phyloP scores from a whole-genome alignment of 106 monocot genomes.

The Apostasia shenzhenica region DNA sequence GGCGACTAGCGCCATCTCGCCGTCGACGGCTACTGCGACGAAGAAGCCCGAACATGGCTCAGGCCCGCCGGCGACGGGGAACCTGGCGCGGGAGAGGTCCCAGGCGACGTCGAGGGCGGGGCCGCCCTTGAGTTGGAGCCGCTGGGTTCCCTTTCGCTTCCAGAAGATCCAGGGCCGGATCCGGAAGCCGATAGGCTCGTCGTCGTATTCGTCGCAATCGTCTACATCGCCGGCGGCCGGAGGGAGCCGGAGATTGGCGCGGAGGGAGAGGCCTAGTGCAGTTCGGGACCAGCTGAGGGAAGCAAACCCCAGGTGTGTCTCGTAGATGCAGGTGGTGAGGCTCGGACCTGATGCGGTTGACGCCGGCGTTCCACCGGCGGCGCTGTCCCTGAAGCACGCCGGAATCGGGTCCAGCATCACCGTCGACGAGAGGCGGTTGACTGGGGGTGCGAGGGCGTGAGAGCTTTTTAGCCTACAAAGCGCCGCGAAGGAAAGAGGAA shows the following conservation, averaged over 20 bases:
- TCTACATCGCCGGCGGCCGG: background rate
- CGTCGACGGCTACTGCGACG: slow-evolving; percentile 44
- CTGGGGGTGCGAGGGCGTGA: too few relatives aligned
- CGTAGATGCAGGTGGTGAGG: slow-evolving; percentile 56
- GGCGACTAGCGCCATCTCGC: slow-evolving; percentile 43
- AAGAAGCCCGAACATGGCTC: slow-evolving; percentile 45
- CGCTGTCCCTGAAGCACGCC: slow-evolving; percentile 34
- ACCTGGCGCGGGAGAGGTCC: slow-evolving; percentile 56
- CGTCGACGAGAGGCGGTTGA: background rate
- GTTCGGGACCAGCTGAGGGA: slow-evolving; percentile 66
- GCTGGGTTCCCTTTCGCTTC: slow-evolving; percentile 52
- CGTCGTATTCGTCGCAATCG: slow-evolving; percentile 2
- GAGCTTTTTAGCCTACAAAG: too few relatives aligned
- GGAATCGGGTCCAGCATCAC: slow-evolving; percentile 35
- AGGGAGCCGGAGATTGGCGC: slow-evolving; percentile 40
- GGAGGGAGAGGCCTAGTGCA: slow-evolving; percentile 60
- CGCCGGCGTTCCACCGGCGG: slow-evolving; percentile 9
- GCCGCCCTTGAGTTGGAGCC: slow-evolving; percentile 26
- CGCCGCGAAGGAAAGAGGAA: too few relatives aligned
- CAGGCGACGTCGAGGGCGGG: slow-evolving; percentile 39
- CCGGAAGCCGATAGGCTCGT: slow-evolving; percentile 20
- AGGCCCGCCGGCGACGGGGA: slow-evolving; percentile 39
- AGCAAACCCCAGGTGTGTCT: slow-evolving; percentile 47
- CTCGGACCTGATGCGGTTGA: slow-evolving; percentile 18
- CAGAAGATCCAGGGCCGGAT: slow-evolving; percentile 66